Conservation (phyloP, 768 basidiomycete genomes). For the Macrocybe gigantea region DNA sequence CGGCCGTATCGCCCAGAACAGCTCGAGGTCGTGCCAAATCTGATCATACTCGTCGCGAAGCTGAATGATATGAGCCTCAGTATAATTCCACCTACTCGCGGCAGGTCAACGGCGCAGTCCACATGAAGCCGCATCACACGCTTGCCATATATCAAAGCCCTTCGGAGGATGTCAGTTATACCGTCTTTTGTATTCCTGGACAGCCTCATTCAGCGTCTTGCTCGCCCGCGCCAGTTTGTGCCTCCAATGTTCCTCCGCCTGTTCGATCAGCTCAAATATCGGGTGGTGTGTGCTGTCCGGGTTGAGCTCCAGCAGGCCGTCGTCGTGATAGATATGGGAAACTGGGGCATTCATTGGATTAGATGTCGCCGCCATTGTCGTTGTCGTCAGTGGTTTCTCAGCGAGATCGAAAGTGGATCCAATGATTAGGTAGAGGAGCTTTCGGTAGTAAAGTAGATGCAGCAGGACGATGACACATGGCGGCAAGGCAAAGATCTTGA, state of each 20-base stretch:
- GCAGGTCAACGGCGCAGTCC: not conserved
- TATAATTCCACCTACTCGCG: constrained; percentile 44
- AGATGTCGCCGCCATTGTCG: no score
- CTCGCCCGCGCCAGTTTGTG: constrained; percentile 55
- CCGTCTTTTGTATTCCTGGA: constrained; percentile 58
- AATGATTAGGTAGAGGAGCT: no score
- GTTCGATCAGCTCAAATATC: constrained; percentile 59
- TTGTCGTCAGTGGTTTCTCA: no score
- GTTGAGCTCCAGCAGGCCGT: constrained; percentile 20
- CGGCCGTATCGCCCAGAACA: constrained; percentile 70
- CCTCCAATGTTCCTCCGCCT: constrained; percentile 57
- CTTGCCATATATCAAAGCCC: constrained; percentile 77
- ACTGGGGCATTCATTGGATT: no score
- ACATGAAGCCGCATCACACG: constrained; percentile 12
- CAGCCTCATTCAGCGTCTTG: constrained; percentile 59
- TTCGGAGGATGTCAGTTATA: constrained; percentile 66
- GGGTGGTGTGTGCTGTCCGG: constrained; percentile 55
- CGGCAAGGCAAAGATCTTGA: constrained; percentile 1
- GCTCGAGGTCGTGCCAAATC: constrained; percentile 68
- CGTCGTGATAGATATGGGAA: not conserved
- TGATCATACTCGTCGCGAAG: constrained; percentile 86
- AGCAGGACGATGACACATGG: no score
- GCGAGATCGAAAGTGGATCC: no score
- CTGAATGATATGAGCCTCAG: constrained; percentile 62
- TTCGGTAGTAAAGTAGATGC: no score